Conservation (phyloP, 2,329 filamentous ascomycete genomes). For the Microsporum audouinii region DNA sequence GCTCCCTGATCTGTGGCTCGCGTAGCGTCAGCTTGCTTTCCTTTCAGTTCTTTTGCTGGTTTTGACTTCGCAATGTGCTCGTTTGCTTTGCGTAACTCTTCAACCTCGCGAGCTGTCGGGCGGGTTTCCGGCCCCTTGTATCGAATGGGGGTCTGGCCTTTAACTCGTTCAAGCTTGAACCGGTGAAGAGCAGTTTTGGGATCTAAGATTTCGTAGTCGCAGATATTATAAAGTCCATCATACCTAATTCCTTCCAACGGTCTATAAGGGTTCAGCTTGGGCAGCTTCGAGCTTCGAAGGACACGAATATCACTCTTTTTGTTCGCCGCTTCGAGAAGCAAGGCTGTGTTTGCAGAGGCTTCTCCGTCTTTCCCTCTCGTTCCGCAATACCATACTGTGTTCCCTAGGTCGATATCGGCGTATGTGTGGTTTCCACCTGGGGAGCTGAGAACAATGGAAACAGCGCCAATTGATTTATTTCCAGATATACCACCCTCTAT, state of each 20-base stretch:
- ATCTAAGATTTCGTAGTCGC: slow-evolving; percentile 30
- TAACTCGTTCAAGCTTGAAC: slow-evolving; percentile 38
- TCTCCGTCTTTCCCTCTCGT: slow-evolving; percentile 31
- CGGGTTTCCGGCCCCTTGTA: slow-evolving; percentile 30
- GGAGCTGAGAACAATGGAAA: slow-evolving; percentile 43
- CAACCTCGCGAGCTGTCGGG: slow-evolving; percentile 35
- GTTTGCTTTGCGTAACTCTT: slow-evolving; percentile 5
- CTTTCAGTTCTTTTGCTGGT: neutral
- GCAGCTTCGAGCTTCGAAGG: slow-evolving; percentile 35
- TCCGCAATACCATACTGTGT: slow-evolving; percentile 42
- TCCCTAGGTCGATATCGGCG: slow-evolving; percentile 40
- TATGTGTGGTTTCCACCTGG: slow-evolving; percentile 26
- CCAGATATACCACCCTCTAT: slow-evolving; percentile 38
- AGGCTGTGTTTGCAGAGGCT: slow-evolving; percentile 27
- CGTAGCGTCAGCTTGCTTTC: neutral
- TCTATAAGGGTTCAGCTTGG: slow-evolving; percentile 29
- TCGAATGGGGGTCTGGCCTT: slow-evolving; percentile 39
- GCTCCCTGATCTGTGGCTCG: neutral
- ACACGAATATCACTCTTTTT: slow-evolving; percentile 38
- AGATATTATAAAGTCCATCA: slow-evolving; percentile 46
- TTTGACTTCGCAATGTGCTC: neutral
- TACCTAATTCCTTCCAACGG: slow-evolving; percentile 44
- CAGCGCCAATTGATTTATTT: slow-evolving; percentile 36
- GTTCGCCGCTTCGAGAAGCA: slow-evolving; percentile 32
- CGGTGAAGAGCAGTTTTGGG: slow-evolving; percentile 32